Evolutionary conservation across 148 eudicot genomes (phyloP).

Genomic region (Amaranthus hypochondriacus): DNA sequence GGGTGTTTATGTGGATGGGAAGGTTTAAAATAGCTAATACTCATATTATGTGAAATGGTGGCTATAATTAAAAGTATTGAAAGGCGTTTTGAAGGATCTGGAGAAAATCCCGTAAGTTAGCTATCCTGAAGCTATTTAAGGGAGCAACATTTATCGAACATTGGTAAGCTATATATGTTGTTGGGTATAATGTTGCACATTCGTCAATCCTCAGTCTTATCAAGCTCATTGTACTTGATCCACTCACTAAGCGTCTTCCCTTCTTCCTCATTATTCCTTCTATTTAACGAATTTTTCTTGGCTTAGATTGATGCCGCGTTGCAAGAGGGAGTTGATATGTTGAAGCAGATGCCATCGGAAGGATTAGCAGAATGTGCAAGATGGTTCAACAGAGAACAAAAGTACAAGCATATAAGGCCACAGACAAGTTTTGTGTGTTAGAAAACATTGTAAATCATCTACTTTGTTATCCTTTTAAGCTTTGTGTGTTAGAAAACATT

Average conservation of each 20-base stretch:
- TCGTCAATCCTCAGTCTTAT: background rate
- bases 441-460: conserved; percentile 32
- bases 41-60: background rate
- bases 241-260: too few species aligned
- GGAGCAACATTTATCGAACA: too few species aligned
- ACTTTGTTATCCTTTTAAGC: conserved; percentile 9
- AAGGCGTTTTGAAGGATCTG: too few species aligned
- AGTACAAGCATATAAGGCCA: conserved; percentile 74
- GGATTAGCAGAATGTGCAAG: conserved; percentile 60
- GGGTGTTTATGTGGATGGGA: background rate
- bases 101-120: background rate
- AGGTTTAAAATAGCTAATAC: background rate
- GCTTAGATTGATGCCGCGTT: conserved; percentile 68
- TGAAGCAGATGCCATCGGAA: conserved; percentile 49
- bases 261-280: background rate
- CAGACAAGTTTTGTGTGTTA: conserved; percentile 30
- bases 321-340: conserved; percentile 59
- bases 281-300: background rate
- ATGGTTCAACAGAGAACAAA: conserved; percentile 82
- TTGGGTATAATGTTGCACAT: background rate
- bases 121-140: too few species aligned
- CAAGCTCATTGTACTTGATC: background rate
- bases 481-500: conserved; percentile 28
- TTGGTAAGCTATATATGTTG: too few species aligned
- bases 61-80: background rate